Evolutionary conservation across 257 asterid species (phyloP), one percentile per base, ranked within the genome.

Genomic region (Mentha longifolia): DNA sequence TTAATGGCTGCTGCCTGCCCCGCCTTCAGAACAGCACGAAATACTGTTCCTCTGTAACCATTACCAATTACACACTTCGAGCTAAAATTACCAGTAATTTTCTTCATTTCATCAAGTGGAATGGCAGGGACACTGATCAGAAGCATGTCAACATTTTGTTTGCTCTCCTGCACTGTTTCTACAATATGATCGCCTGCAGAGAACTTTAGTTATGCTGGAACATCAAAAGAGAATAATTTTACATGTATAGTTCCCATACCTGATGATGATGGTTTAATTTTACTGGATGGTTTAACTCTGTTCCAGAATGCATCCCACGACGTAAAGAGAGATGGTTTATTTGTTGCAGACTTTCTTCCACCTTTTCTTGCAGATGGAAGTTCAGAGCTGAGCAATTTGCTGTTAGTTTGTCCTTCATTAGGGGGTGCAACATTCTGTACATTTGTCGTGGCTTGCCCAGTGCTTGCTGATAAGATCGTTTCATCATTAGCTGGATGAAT

Each of bases 251-350:
- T 49, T 15, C 9, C 16, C 20, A 49, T 49, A 49, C 55, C 55
- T 49, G 16, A 5, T 49, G 6, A 6, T n/a, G 55, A 49, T 49
- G 55, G 7, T n/a, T 8, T 9, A 3, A 3, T 10, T 16, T 52
- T 70, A 72, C 76, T 61, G 16, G 70, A 35, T 9, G 45, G 56
- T 22, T 14, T 72, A 61, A 50, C 28, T 39, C 30, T 61, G 13
- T 5, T 37, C 63, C 39, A 19, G 7, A 65, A 3, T 28, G 70
- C 59, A 28, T 65, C 55, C 55, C 20, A 49, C 16, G 54, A 47
- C 9, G 55, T 49, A 16, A 49, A 49, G 25, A 49, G 55, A 15
- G 55, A 49, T 15, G 25, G 55, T n/a, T 49, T 49, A 49, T 49
- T 49, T n/a, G 55, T 49, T 1, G 55, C 7, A 16, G 55, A 15